Evolutionary conservation across 1,139 yeast species (phyloP).

Genomic region (Yamadazyma oceani): DNA sequence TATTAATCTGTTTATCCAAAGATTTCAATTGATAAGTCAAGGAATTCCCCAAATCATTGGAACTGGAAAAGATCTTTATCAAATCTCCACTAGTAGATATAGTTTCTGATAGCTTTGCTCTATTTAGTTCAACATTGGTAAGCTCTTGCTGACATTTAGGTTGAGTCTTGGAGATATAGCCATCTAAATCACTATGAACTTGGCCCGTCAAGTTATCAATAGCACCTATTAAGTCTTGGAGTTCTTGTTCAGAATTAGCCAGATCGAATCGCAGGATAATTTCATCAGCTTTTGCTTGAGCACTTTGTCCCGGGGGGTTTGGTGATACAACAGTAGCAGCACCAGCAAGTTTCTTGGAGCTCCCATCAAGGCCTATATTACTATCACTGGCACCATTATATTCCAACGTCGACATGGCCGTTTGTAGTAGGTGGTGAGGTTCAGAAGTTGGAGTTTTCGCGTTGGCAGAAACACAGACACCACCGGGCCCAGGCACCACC

Average conservation of each 20-base stretch:
- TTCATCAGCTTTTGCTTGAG: neutral
- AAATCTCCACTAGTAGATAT: conserved; percentile 46
- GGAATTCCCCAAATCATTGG: conserved; percentile 64
- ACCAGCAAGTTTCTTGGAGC: too few relatives aligned
- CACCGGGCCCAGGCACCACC: too few relatives aligned
- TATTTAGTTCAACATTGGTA: conserved; percentile 34
- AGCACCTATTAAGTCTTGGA: conserved; percentile 8
- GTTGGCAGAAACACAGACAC: too few relatives aligned
- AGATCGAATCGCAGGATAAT: conserved; percentile 6
- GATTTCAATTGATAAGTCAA: conserved; percentile 70
- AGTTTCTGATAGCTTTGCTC: conserved; percentile 40
- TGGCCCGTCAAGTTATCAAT: conserved; percentile 10
- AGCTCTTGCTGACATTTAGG: conserved; percentile 38
- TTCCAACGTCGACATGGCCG: too few relatives aligned
- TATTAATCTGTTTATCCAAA: conserved; percentile 67
- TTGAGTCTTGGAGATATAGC: conserved; percentile 26
- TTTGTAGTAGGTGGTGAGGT: too few relatives aligned
- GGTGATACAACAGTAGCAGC: too few relatives aligned
- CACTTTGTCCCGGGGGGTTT: neutral
- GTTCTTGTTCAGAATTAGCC: conserved; percentile 15
- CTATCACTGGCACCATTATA: too few relatives aligned
- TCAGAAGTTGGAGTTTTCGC: too few relatives aligned
- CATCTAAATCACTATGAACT: conserved; percentile 28
- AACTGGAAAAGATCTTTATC: conserved; percentile 51
- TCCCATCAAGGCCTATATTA: too few relatives aligned